Base-by-base conservation (phyloP, 768 basidiomycete genomes). In the Fomitopsis pulvina region DNA sequence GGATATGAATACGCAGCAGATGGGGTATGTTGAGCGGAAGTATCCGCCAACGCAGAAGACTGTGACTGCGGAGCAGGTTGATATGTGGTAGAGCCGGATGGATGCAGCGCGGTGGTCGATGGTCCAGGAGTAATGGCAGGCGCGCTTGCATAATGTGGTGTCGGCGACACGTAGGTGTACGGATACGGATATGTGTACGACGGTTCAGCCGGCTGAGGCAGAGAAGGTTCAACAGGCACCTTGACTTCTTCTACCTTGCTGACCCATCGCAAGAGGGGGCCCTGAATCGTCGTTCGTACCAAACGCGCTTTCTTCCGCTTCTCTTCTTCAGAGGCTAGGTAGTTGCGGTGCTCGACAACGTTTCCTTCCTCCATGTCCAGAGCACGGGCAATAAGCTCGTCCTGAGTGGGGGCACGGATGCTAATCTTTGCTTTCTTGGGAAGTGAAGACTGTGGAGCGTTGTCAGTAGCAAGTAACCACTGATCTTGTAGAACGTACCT, bases 321-420 rank as follows among this genome's bases (percentile, higher is more conserved):
- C 66, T 90, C 88, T 60, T 89, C 90, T 57, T 94, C 92, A 2
- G 80, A 66, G 44, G 74, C 77, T 25, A 93, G 78, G 60, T 92
- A 93, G 57, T 91, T 79, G 29, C 78, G 73, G 54, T 93, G 87
- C 41, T 89, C 83, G 4, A 74, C 73, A 20, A 84, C 80, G 62
- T 94, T 94, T 0, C 84, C 82, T 64, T 92, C 91, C 64, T 93
- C 92, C 46, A 83, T 89, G 58, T 92, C 87, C 16, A 93, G 77
- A 0, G 92, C 92, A 6, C 79, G 79, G 2, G 80, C 81, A 50
- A 94, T 85, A 7, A 93, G 76, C 58, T 93, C 87, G n/a, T 79
- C 85, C 59, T 94, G 92, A 0, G 89, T 89, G 39, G 73, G 76
- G 4, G 69, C 63, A 26, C 73, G 81, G 21, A 68, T 72, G 47